These are phyloP conservation scores for Ceratocystis smalleyi DNA, from an alignment of 2,329 filamentous ascomycete species.

Conservation along the genomic window DNA sequence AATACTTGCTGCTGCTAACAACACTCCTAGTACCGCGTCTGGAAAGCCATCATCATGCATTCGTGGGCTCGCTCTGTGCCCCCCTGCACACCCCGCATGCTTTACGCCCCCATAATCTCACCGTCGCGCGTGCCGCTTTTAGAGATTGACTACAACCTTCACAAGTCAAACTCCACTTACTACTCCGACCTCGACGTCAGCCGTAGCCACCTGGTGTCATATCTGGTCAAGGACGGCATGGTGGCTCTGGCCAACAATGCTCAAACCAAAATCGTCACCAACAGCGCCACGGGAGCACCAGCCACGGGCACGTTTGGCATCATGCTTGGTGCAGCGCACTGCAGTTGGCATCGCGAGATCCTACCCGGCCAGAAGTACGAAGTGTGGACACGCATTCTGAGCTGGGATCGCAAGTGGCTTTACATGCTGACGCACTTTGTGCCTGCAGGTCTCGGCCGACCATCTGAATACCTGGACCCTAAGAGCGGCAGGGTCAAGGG, in stretches of 20 bases:
- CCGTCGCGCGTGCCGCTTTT: conserved; percentile 50
- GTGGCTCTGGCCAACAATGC: conserved; percentile 35
- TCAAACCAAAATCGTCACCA: conserved; percentile 34
- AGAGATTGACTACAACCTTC: conserved; percentile 75
- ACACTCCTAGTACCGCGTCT: conserved; percentile 36
- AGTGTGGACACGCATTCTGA: conserved; percentile 54
- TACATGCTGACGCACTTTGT: conserved; percentile 64
- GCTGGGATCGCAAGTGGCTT: conserved; percentile 71
- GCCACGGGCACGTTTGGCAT: conserved; percentile 42
- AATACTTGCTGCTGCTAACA: not conserved
- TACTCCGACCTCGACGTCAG: conserved; percentile 74
- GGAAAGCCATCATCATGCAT: conserved; percentile 41
- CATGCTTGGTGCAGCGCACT: conserved; percentile 57
- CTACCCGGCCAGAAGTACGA: conserved; percentile 53
- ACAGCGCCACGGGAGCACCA: conserved; percentile 33
- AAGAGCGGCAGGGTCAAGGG: conserved; percentile 30
- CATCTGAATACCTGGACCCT: conserved; percentile 37
- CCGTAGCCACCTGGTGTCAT: conserved; percentile 63
- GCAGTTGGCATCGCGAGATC: conserved; percentile 60
- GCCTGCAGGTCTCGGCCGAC: conserved; percentile 41
- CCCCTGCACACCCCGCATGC: conserved; percentile 41
- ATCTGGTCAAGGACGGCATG: conserved; percentile 46
- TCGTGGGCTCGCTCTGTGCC: conserved; percentile 34
- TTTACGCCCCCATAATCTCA: conserved; percentile 59
- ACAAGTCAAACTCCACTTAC: conserved; percentile 75